A percentile compares a stretch with the other conserved stretches of the same genome.
Conservation (phyloP, 2,329 filamentous ascomycete genomes). For the Fusarium dlaminii region DNA sequence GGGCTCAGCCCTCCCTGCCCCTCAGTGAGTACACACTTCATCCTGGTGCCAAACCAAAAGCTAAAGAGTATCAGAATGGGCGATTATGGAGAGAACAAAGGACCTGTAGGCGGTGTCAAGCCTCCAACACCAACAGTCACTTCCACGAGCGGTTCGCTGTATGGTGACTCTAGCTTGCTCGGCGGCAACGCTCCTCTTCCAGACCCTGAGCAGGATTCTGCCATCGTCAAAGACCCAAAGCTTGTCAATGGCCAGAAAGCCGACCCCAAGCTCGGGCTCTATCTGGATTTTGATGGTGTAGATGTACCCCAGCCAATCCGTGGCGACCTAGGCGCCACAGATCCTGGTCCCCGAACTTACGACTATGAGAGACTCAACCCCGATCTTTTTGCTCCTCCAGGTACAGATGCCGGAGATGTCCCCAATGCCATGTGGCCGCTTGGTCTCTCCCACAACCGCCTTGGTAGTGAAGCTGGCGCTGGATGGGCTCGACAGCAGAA, state of each 20-base stretch:
- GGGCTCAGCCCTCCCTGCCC: background rate
- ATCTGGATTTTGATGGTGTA: slow-evolving; percentile 5
- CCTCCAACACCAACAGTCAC: slow-evolving; percentile 15
- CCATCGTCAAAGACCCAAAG: slow-evolving; percentile 10
- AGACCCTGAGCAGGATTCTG: slow-evolving; percentile 2
- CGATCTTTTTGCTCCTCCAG: slow-evolving; percentile 4
- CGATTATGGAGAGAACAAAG: slow-evolving; percentile 18
- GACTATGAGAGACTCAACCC: slow-evolving; percentile 17
- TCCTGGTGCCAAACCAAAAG: fast-evolving
- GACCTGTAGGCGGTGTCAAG: slow-evolving; percentile 1
- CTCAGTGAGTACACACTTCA: background rate
- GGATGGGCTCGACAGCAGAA: slow-evolving; percentile 21
- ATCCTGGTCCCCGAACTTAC: slow-evolving; percentile 12
- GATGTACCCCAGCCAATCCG: slow-evolving; percentile 12
- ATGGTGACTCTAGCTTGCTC: slow-evolving; percentile 3
- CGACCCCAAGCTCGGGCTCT: slow-evolving; percentile 3
- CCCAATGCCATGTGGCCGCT: slow-evolving; percentile 12
- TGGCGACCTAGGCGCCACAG: slow-evolving; percentile 1
- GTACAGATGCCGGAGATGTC: slow-evolving; percentile 5
- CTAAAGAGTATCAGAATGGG: background rate
- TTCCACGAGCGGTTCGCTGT: slow-evolving; percentile 2
- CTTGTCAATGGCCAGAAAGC: slow-evolving; percentile 8
- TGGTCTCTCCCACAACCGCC: slow-evolving; percentile 10
- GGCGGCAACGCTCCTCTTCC: slow-evolving; percentile 5
- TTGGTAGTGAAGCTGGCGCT: background rate